Evolutionary conservation across 108 stramenopile genomes (phyloP), one percentile per base, ranked within the genome.

Genomic region (Pseudonitzschia pungens): DNA sequence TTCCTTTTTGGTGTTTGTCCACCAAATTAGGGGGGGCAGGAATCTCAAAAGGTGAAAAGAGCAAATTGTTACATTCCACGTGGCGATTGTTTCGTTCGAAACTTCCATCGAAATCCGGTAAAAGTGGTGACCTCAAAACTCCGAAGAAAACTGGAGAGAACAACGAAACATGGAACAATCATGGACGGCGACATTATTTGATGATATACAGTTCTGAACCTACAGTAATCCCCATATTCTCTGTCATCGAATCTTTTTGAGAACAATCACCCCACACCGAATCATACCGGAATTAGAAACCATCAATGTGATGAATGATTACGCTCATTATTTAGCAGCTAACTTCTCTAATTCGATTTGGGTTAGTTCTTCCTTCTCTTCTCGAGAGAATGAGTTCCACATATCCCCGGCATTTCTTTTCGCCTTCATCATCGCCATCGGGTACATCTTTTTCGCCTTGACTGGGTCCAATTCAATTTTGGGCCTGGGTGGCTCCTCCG

Each of bases 381-480:
- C 83, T 21, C 73, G 65, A 15, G 78, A 72, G 33, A 87, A 59
- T 5, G 56, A 22, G n/a, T 77, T 56, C 86, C 86, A 87, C 24
- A 45, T 45, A 29, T 79, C 86, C 7, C 83, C 86, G n/a, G 73
- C 66, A 15, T 29, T 50, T 41, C 73, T 72, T 58, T 87, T 87
- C 0, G 86, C 86, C 51, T 84, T 80, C 52, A 82, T 84, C 83
- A 87, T 81, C 1, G 86, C 86, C 81, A 79, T 82, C 6, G 83
- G 83, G 15, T 72, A 53, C 72, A 82, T 68, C 53, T 82, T 83
- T 54, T 79, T 79, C n/a, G 71, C 72, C 48, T 82, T 79, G 10
- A 77, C 20, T 53, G 83, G 72, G 50, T 81, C 81, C 7, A 83
- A 52, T 36, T 81, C 72, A 24, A 72, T 41, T 0, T 15, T 31